Percentiles rank a stretch among this genome's conserved stretches.
Conservation (phyloP, 139 green algal genomes). For the Tetradesmus obliquus region DNA sequence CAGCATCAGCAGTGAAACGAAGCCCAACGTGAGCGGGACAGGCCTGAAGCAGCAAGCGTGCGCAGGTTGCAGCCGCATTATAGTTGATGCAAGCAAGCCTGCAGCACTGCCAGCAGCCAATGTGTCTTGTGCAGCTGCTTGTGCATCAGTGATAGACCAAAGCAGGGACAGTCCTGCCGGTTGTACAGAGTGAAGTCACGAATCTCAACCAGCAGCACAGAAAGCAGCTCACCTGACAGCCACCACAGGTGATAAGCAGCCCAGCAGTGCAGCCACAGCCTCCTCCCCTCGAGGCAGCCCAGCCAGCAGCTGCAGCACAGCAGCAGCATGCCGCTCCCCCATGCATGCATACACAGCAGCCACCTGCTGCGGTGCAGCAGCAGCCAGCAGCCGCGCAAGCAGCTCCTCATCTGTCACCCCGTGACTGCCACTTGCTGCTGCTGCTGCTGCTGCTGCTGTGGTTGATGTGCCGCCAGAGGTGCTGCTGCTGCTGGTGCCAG, state of each 20-base stretch:
- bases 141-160: too few relatives aligned
- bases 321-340: not conserved
- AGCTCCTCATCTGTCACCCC: constrained; percentile 40
- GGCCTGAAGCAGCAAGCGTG: too few relatives aligned
- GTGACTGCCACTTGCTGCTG: not conserved
- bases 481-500: not conserved
- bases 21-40: too few relatives aligned
- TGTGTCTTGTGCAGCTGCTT: too few relatives aligned
- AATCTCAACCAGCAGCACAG: not conserved
- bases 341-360: constrained; percentile 14
- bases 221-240: not conserved
- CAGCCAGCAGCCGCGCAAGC: constrained; percentile 38
- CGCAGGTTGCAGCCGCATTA: too few relatives aligned
- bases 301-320: constrained; percentile 26
- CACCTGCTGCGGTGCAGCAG: not conserved
- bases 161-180: too few relatives aligned
- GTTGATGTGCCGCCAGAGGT: not conserved
- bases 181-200: too few relatives aligned
- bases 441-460: not conserved
- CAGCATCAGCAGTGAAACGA: not conserved
- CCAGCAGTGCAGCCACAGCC: constrained; percentile 24
- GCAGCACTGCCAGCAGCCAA: not conserved
- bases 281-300: not conserved
- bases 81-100: not conserved
- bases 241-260: constrained; percentile 37